Evolutionary conservation across 768 basidiomycete genomes (phyloP), one percentile per base, ranked within the genome.

Genomic region (Tricholoma hemisulphureum): DNA sequence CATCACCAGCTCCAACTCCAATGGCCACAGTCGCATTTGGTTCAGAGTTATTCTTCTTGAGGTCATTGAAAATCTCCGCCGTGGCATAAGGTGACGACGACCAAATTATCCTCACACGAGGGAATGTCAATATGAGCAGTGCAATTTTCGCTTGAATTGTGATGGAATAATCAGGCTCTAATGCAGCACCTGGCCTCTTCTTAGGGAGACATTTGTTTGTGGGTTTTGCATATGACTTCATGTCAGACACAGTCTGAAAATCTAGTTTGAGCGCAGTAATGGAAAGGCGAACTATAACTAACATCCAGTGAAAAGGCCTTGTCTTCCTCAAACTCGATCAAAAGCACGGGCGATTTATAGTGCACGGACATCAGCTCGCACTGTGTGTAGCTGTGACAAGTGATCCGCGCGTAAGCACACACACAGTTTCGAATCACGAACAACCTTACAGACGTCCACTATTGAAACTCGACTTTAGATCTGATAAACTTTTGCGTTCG

Each of bases 311-410:
- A 89, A 71, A 98, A 97, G 0, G 93, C 87, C 65, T 96, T 98
- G 71, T 97, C 91, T 74, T 98, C 94, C 68, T 98, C 96, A 61
- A 98, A 98, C 69, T 99, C 95, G 64, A 98, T 97, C 9, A 98
- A 78, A 14, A 99, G 77, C 53, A 99, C 80, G 0, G 96, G 95
- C 18, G 89, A 86, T 72, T 94, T 97, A 76, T 99, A 98, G 69
- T 98, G 91, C 14, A 88, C 88, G 0, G 91, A 94, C 96, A 99
- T 98, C 20, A 93, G 70, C 72, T 98, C 96, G 75, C 96, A 98
- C 67, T 99, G 97, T 0, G 94, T 91, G 69, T 96, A 97, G 58
- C 96, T 98, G 63, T 2, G 20, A n/a, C n/a, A 45, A 14, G 21
- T 8, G 14, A 54, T 29, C 11, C 6, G n/a, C n/a, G n/a, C n/a